Conservation (phyloP, 2,329 filamentous ascomycete species). For the Exutisphaerella laricina region DNA sequence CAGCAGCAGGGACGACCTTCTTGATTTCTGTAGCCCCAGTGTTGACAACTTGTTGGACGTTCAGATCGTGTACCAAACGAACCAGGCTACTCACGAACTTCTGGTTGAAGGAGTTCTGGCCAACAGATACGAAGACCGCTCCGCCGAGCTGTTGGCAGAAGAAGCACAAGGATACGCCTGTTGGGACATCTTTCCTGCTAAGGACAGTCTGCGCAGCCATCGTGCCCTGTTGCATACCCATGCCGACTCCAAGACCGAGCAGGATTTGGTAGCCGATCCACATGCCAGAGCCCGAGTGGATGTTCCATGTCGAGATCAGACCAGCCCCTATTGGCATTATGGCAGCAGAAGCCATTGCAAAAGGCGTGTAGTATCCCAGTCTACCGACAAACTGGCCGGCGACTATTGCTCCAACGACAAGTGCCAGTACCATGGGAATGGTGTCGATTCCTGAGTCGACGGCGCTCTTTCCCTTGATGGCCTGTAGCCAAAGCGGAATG, state of each 20-base stretch:
- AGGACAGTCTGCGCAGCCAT: constrained; percentile 38
- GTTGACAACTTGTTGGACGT: constrained; percentile 13
- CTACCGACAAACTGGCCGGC: constrained; percentile 34
- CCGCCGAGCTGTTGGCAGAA: constrained; percentile 41
- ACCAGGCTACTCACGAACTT: constrained; percentile 14
- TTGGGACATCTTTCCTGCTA: constrained; percentile 34
- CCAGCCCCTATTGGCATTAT: constrained; percentile 42
- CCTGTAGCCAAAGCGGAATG: constrained; percentile 44
- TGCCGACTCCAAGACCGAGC: constrained; percentile 41
- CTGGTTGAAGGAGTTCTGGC: constrained; percentile 30
- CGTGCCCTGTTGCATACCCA: constrained; percentile 39
- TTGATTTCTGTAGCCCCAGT: constrained; percentile 23
- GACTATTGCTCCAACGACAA: constrained; percentile 35
- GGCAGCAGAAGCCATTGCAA: constrained; percentile 36
- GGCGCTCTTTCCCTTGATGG: constrained; percentile 42
- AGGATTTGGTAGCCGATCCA: constrained; percentile 49
- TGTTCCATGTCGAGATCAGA: constrained; percentile 40
- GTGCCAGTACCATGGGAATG: constrained; percentile 41
- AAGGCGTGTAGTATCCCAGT: constrained; percentile 45
- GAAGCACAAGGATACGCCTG: constrained; percentile 36
- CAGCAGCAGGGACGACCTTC: constrained; percentile 13
- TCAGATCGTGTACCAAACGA: constrained; percentile 10
- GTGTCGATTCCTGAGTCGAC: constrained; percentile 45
- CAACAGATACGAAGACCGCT: constrained; percentile 40
- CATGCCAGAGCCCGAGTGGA: constrained; percentile 32